phyloP scores from a whole-genome alignment of 805 yeast genomes.

The Kodamaea fukazawae region DNA sequence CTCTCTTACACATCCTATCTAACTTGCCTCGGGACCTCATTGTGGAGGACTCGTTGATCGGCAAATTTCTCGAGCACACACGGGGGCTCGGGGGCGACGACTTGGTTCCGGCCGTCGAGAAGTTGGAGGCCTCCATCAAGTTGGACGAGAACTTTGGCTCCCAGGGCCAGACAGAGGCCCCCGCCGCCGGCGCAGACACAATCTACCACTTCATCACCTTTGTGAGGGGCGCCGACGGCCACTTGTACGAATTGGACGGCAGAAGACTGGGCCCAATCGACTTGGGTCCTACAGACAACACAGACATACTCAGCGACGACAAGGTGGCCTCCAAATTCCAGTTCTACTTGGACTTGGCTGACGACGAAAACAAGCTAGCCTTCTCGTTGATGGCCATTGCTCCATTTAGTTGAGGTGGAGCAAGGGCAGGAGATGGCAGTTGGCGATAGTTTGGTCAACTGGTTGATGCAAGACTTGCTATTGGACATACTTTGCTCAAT shows the following conservation, averaged over 20 bases:
- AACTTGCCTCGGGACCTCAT: constrained; percentile 48
- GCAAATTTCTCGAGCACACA: constrained; percentile 17
- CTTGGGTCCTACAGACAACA: constrained; percentile 45
- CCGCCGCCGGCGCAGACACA: constrained; percentile 48
- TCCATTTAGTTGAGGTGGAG: constrained; percentile 36
- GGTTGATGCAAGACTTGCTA: background rate
- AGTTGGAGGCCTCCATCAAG: constrained; percentile 40
- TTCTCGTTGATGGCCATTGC: constrained; percentile 79
- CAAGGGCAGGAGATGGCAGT: no score
- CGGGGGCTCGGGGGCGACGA: constrained; percentile 24
- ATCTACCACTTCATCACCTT: constrained; percentile 79
- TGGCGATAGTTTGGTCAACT: no score
- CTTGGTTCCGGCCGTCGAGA: constrained; percentile 44
- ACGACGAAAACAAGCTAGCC: constrained; percentile 54
- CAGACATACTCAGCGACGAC: constrained; percentile 54
- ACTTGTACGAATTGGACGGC: constrained; percentile 85
- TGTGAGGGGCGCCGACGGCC: constrained; percentile 52
- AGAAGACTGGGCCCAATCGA: constrained; percentile 73
- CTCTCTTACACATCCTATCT: constrained; percentile 61
- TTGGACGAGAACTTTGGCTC: constrained; percentile 45
- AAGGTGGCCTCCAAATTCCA: constrained; percentile 54
- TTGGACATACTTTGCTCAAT: no score
- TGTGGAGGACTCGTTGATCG: constrained; percentile 34
- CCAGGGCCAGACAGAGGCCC: constrained; percentile 68
- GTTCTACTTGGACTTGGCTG: constrained; percentile 63